Evolutionary conservation across 2,329 filamentous ascomycete species (phyloP).

Genomic region (Cladosporium sp.): DNA sequence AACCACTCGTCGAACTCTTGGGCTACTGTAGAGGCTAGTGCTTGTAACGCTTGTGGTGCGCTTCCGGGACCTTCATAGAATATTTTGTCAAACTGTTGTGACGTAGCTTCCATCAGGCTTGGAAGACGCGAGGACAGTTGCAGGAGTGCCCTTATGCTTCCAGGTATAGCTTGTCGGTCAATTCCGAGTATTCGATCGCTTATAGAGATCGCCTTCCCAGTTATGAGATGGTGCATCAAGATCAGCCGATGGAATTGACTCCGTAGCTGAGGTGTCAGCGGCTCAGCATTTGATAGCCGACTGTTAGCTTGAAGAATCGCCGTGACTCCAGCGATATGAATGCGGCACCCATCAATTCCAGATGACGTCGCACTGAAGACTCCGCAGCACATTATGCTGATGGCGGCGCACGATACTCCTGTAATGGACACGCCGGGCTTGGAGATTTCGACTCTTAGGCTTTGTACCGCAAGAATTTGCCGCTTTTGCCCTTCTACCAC

Average conservation of each 20-base stretch:
- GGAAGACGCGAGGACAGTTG: not conserved
- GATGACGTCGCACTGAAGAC: not conserved
- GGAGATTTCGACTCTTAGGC: not conserved
- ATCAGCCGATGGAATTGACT: not conserved
- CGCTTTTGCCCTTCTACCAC: not conserved
- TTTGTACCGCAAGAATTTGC: not conserved
- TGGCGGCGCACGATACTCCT: not conserved
- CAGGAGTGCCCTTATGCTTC: not conserved
- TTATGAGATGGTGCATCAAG: not conserved
- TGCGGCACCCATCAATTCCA: not conserved
- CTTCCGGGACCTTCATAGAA: not conserved
- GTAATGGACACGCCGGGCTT: not conserved
- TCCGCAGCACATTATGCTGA: not conserved
- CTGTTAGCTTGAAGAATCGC: not conserved
- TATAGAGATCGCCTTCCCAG: not conserved
- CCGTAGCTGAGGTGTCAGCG: not conserved
- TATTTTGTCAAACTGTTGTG: not conserved
- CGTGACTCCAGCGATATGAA: not conserved
- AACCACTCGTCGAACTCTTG: not conserved
- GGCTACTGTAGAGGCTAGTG: not conserved
- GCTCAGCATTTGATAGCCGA: not conserved
- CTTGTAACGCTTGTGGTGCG: not conserved
- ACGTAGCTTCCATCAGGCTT: not conserved
- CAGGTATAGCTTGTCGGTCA: not conserved
- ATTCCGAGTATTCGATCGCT: not conserved